These are phyloP conservation scores for Yamadazyma triangularis DNA, from an alignment of 1,139 yeast genomes.

Conservation along the genomic window DNA sequence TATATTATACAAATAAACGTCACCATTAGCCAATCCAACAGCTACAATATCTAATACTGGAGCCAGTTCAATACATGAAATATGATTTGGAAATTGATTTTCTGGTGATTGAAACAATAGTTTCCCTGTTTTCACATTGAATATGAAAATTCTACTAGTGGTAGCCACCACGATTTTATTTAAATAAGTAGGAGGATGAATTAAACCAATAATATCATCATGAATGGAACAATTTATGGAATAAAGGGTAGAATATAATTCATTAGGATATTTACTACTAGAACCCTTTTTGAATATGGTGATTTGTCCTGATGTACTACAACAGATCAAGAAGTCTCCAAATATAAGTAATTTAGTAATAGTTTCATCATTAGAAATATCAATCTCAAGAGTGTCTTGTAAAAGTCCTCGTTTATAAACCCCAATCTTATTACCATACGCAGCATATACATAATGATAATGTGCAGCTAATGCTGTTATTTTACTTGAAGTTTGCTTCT, in stretches of 20 bases:
- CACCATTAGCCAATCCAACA: conserved; percentile 69
- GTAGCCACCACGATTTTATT: conserved; percentile 83
- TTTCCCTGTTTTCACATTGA: conserved; percentile 78
- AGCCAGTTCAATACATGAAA: conserved; percentile 69
- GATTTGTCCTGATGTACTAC: conserved; percentile 49
- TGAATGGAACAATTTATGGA: conserved; percentile 51
- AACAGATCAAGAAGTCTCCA: conserved; percentile 74
- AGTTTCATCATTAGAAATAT: conserved; percentile 23
- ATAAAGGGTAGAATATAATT: conserved; percentile 59
- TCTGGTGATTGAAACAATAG: conserved; percentile 54
- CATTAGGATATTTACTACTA: conserved; percentile 51
- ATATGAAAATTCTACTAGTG: conserved; percentile 55
- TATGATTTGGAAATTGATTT: conserved; percentile 40
- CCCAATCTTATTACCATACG: conserved; percentile 67
- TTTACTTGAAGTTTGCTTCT: conserved; percentile 63
- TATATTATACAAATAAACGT: conserved; percentile 61
- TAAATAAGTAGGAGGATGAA: conserved; percentile 89
- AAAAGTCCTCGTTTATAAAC: conserved; percentile 79
- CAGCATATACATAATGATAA: conserved; percentile 80
- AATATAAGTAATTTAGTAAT: conserved; percentile 57
- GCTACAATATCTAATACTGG: conserved; percentile 87
- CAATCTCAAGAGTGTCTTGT: conserved; percentile 50
- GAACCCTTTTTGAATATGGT: conserved; percentile 59
- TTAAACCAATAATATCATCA: conserved; percentile 64
- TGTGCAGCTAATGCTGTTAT: conserved; percentile 77